Conservation (phyloP, 352 stramenopile species). For the Globisporangium cystogenes region DNA sequence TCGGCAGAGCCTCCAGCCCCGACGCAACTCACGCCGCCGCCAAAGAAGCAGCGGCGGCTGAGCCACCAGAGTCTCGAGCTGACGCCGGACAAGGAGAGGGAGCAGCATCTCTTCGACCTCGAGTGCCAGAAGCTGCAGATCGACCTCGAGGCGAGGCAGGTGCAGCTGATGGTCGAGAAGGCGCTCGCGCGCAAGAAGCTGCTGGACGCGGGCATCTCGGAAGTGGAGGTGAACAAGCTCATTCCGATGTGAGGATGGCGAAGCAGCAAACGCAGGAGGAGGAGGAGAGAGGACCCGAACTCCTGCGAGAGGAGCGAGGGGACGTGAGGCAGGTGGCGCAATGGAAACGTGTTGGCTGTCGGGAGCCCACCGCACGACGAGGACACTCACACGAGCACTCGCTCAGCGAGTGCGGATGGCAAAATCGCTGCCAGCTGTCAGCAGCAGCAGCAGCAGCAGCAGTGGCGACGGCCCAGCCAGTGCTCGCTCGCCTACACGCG, state of each 20-base stretch:
- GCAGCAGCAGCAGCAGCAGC: not conserved
- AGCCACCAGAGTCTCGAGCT: conserved; percentile 7
- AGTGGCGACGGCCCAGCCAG: too few relatives aligned
- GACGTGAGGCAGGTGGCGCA: not conserved
- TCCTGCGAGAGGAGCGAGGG: too few relatives aligned
- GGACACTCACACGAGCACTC: not conserved
- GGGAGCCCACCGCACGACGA: not conserved
- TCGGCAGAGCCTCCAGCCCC: not conserved
- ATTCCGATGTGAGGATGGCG: conserved; percentile 22
- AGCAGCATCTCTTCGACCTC: conserved; percentile 38
- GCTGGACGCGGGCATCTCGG: conserved; percentile 36
- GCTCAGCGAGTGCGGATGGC: not conserved
- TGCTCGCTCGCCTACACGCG: conserved; percentile 13
- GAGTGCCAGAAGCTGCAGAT: conserved; percentile 42
- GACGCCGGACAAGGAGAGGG: conserved; percentile 24
- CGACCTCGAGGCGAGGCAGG: conserved; percentile 40
- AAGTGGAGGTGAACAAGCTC: conserved; percentile 34
- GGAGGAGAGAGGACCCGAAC: not conserved
- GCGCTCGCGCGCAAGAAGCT: conserved; percentile 40
- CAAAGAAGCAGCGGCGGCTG: conserved; percentile 3
- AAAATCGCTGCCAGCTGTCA: not conserved
- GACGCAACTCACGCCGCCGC: not conserved
- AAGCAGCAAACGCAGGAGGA: not conserved
- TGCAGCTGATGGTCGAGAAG: conserved; percentile 46
- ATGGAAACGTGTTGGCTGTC: not conserved